These are phyloP conservation scores for Heliamphora exappendiculata DNA, from an alignment of 148 eudicot genomes.

Conservation along the genomic window DNA sequence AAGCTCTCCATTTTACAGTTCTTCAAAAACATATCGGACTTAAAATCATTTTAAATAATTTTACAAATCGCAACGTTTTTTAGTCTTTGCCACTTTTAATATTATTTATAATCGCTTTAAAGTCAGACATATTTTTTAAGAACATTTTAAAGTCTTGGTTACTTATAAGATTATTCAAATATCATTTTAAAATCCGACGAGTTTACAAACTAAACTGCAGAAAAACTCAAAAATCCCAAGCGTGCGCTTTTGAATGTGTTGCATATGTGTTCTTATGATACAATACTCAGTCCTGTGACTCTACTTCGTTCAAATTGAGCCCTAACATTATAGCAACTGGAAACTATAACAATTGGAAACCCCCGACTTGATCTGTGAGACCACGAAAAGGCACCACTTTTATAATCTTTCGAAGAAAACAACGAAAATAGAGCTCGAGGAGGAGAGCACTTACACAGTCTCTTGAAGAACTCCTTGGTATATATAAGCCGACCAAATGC, in stretches of 20 bases:
- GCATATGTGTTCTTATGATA: no score
- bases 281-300: background rate
- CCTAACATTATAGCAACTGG: background rate
- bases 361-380: background rate
- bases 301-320: background rate
- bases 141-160: no score
- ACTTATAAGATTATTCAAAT: no score
- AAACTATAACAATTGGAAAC: background rate
- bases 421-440: background rate
- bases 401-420: background rate
- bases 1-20: no score
- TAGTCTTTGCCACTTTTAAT: no score
- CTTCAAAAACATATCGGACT: no score
- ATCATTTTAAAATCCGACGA: no score
- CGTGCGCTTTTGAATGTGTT: no score
- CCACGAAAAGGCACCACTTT: background rate
- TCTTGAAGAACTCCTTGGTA: conserved; percentile 98
- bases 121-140: no score
- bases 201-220: background rate
- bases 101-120: no score
- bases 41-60: no score
- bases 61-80: no score
- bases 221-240: background rate
- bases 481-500: conserved; percentile 96
- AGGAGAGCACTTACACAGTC: conserved; percentile 46